Evolutionary conservation across 1,284 basidiomycete genomes (phyloP).

Genomic region (Malassezia cuniculi): DNA sequence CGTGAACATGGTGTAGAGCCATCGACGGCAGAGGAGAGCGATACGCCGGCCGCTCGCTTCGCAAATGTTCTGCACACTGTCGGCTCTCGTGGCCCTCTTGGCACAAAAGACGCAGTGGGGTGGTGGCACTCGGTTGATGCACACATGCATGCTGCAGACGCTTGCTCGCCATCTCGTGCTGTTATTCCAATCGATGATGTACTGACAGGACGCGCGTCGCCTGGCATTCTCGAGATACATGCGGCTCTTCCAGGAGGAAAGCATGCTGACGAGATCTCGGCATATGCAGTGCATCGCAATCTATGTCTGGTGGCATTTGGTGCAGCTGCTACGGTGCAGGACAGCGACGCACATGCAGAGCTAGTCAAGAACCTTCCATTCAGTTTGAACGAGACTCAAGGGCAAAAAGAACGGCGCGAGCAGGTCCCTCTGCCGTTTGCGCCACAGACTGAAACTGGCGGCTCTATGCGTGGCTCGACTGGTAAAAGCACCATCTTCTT

Average conservation of each 20-base stretch:
- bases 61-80: slow-evolving; percentile 27
- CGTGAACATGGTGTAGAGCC: slow-evolving; percentile 6
- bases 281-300: neutral
- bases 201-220: no score
- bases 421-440: slow-evolving; percentile 31
- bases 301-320: neutral
- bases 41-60: slow-evolving; percentile 14
- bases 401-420: slow-evolving; percentile 23
- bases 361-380: slow-evolving; percentile 26
- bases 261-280: slow-evolving; percentile 3
- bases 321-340: neutral
- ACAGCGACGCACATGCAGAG: slow-evolving; percentile 15
- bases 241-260: slow-evolving; percentile 1
- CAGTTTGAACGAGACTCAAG: slow-evolving; percentile 25
- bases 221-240: slow-evolving; percentile 8
- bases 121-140: no score
- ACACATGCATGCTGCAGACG: no score
- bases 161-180: no score
- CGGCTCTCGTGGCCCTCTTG: slow-evolving; percentile 20
- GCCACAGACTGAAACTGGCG: slow-evolving; percentile 11
- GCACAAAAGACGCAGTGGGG: slow-evolving; percentile 15
- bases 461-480: slow-evolving; percentile 19
- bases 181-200: no score
- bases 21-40: slow-evolving; percentile 1
- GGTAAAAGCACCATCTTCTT: slow-evolving; percentile 36